A percentile compares a stretch with the other conserved stretches of the same genome.
phyloP scores from a whole-genome alignment of 768 basidiomycete species.

The Tricholoma terreum region DNA sequence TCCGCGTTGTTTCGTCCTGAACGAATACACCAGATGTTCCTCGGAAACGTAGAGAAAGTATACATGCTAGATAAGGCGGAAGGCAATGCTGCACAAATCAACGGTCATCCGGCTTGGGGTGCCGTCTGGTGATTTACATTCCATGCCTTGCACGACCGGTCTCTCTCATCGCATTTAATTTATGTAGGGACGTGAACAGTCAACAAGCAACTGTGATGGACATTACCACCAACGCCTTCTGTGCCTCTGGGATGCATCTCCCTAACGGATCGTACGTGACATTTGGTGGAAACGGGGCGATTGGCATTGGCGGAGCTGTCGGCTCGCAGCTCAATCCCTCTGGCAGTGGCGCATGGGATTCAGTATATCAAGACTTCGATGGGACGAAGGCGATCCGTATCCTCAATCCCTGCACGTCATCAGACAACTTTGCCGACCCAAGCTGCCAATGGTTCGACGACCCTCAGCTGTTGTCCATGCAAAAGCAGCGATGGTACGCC shows the following conservation, averaged over 20 bases:
- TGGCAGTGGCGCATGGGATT: slow-evolving; percentile 54
- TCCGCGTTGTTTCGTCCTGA: not conserved
- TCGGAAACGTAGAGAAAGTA: slow-evolving; percentile 64
- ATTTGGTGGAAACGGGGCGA: slow-evolving; percentile 76
- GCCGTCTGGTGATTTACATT: slow-evolving; percentile 51
- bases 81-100: slow-evolving; percentile 55
- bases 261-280: slow-evolving; percentile 75
- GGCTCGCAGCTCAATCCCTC: slow-evolving; percentile 48
- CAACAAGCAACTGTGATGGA: slow-evolving; percentile 68
- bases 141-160: not conserved
- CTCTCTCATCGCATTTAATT: not conserved
- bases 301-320: slow-evolving; percentile 60
- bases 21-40: slow-evolving; percentile 48
- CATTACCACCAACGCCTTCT: slow-evolving; percentile 71
- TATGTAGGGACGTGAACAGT: slow-evolving; percentile 55
- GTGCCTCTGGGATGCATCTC: slow-evolving; percentile 78
- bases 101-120: slow-evolving; percentile 68
- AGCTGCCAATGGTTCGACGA: slow-evolving; percentile 77
- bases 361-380: slow-evolving; percentile 76
- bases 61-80: slow-evolving; percentile 82
- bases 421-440: slow-evolving; percentile 43
- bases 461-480: slow-evolving; percentile 58
- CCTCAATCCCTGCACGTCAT: slow-evolving; percentile 66
- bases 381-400: slow-evolving; percentile 82
- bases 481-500: slow-evolving; percentile 75